Evolutionary conservation across 2,329 filamentous ascomycete species (phyloP).

Genomic region (Trichoderma sp.): DNA sequence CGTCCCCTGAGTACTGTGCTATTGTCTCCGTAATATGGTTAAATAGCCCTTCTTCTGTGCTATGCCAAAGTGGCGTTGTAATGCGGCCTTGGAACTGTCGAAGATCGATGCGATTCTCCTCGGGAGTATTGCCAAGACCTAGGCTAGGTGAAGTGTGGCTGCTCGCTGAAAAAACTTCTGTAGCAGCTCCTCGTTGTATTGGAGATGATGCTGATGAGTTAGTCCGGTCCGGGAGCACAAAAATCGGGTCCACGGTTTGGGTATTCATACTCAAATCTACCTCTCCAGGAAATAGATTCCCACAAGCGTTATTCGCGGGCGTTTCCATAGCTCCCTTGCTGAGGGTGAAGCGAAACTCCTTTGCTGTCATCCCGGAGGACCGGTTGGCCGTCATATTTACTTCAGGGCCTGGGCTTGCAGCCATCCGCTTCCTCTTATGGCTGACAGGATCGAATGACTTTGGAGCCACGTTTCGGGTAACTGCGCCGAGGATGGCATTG

Average conservation of each 20-base stretch:
- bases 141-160: constrained; percentile 32
- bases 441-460: constrained; percentile 21
- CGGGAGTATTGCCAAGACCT: constrained; percentile 36
- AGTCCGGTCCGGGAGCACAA: constrained; percentile 33
- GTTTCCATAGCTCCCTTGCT: neutral
- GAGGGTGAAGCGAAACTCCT: neutral
- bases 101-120: constrained; percentile 37
- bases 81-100: constrained; percentile 34
- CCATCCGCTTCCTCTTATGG: constrained; percentile 35
- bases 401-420: constrained; percentile 28
- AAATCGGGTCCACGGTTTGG: constrained; percentile 3
- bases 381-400: neutral
- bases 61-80: constrained; percentile 31
- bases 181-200: constrained; percentile 24
- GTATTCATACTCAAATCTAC: neutral
- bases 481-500: constrained; percentile 34
- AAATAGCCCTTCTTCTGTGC: constrained; percentile 32
- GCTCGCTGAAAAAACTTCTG: constrained; percentile 28
- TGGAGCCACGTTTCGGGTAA: constrained; percentile 30
- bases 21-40: constrained; percentile 30
- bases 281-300: neutral
- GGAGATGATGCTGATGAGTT: constrained; percentile 35
- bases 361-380: neutral
- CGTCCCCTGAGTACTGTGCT: constrained; percentile 24
- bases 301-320: neutral